phyloP scores from a whole-genome alignment of 2,329 filamentous ascomycete species.

The Monilinia aucupariae region DNA sequence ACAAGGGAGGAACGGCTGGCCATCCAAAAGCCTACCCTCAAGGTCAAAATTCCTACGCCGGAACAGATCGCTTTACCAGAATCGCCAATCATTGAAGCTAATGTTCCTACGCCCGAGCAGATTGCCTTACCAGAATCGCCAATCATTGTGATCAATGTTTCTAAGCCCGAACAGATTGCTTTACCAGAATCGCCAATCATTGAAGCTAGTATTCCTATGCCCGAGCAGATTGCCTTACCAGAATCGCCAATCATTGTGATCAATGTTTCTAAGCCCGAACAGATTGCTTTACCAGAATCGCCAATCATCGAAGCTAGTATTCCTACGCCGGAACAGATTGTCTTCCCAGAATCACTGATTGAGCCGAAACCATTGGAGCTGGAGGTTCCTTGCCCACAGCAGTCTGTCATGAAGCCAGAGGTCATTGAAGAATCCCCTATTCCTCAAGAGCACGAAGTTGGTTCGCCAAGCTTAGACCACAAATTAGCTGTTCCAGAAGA shows the following conservation, averaged over 20 bases:
- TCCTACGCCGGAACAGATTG: constrained; percentile 4
- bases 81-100: neutral
- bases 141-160: neutral
- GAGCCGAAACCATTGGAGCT: neutral
- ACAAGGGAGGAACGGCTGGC: neutral
- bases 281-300: constrained; percentile 7
- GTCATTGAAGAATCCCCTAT: neutral
- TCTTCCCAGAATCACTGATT: constrained; percentile 6
- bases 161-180: constrained; percentile 1
- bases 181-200: constrained; percentile 4
- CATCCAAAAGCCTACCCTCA: neutral
- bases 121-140: constrained; percentile 9
- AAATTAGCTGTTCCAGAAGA: neutral
- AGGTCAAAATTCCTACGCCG: neutral
- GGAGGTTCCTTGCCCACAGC: neutral
- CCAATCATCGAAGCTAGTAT: neutral
- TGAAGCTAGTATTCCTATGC: neutral
- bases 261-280: neutral
- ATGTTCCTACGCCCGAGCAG: neutral
- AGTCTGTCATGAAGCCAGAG: neutral
- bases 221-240: constrained; percentile 9
- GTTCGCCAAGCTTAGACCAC: neutral
- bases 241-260: neutral
- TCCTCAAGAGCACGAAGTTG: neutral
- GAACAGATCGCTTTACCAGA: constrained; percentile 6